These are phyloP conservation scores for Syncephalastrum racemosum DNA, from an alignment of 371 early-diverging fungal genomes.

Conservation along the genomic window DNA sequence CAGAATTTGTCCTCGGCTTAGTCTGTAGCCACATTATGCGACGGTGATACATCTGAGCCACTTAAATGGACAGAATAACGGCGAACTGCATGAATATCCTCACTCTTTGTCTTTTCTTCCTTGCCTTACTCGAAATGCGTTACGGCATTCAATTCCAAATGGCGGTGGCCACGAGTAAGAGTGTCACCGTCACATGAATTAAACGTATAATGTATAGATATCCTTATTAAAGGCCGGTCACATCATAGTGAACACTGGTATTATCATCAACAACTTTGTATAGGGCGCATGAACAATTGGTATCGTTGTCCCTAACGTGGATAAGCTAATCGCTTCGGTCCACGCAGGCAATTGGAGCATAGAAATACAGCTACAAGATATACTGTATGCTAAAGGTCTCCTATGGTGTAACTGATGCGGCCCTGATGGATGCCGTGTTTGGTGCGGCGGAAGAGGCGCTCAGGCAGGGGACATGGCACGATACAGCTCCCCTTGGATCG, in stretches of 20 bases:
- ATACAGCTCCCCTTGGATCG: conserved; percentile 31
- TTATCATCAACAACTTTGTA: conserved; percentile 59
- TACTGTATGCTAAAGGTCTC: no score
- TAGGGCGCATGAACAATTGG: conserved; percentile 44
- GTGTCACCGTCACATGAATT: neutral
- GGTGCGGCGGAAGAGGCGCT: conserved; percentile 48
- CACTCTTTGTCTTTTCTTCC: no score
- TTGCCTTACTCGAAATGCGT: no score
- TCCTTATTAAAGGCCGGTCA: neutral
- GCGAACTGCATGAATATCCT: no score
- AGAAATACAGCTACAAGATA: no score
- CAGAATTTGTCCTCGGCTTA: no score
- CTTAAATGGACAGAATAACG: no score
- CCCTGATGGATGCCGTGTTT: conserved; percentile 50
- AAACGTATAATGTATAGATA: neutral
- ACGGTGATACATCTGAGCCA: no score
- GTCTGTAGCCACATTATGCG: no score
- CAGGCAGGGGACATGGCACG: conserved; percentile 40
- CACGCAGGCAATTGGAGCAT: conserved; percentile 33
- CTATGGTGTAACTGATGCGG: conserved; percentile 28
- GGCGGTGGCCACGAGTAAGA: no score
- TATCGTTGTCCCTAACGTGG: conserved; percentile 47
- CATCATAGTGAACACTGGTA: conserved; percentile 49
- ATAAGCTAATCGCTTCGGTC: conserved; percentile 41
- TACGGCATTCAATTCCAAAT: no score